phyloP scores from a whole-genome alignment of 768 basidiomycete genomes.

The Pleurotus giganteus region DNA sequence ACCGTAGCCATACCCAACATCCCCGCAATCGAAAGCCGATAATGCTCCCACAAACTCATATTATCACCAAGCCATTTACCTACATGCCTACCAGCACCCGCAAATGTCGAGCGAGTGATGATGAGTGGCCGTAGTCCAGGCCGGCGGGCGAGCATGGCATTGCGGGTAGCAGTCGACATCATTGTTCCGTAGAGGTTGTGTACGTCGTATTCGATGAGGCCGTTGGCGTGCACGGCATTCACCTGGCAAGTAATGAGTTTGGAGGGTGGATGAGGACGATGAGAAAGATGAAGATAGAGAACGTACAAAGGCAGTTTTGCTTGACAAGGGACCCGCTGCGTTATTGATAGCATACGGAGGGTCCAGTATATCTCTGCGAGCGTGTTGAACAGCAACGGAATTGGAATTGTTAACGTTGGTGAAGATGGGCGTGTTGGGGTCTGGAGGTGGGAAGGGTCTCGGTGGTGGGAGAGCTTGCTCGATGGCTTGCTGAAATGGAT shows the following conservation, averaged over 20 bases:
- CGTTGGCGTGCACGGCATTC: constrained; percentile 52
- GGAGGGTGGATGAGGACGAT: not conserved
- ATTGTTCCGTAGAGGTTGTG: constrained; percentile 72
- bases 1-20: constrained; percentile 63
- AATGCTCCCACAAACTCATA: constrained; percentile 56
- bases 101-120: constrained; percentile 74
- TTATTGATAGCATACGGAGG: constrained; percentile 65
- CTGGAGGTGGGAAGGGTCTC: constrained; percentile 47
- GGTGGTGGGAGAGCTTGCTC: constrained; percentile 53
- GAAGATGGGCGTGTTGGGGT: constrained; percentile 54
- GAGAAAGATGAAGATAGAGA: not conserved
- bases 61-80: constrained; percentile 79
- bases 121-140: constrained; percentile 60
- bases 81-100: constrained; percentile 61
- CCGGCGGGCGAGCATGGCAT: constrained; percentile 61
- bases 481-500: constrained; percentile 57
- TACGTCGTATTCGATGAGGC: constrained; percentile 56
- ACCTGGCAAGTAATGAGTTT: constrained; percentile 27
- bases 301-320: constrained; percentile 53
- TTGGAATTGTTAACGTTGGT: constrained; percentile 16
- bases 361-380: constrained; percentile 35
- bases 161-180: constrained; percentile 63
- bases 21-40: constrained; percentile 57
- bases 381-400: constrained; percentile 9
- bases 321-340: constrained; percentile 49